phyloP scores from a whole-genome alignment of 1,284 basidiomycete genomes.

The Laetiporus sulphureus region DNA sequence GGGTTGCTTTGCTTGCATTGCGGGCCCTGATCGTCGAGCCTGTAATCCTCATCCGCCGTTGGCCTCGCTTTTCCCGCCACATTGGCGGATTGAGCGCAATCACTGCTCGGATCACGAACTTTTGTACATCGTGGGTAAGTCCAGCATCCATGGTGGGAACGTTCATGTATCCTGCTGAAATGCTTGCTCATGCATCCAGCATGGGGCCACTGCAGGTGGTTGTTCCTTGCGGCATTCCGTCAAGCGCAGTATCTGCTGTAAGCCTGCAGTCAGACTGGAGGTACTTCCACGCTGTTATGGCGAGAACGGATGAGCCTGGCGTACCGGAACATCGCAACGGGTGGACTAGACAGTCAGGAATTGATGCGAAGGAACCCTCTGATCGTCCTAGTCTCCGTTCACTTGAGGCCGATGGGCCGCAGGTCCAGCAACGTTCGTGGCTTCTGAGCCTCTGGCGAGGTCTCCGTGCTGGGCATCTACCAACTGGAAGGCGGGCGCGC shows the following conservation, averaged over 20 bases:
- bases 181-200: not conserved
- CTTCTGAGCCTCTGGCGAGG: too few relatives aligned
- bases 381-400: too few relatives aligned
- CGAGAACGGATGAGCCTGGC: too few relatives aligned
- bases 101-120: not conserved
- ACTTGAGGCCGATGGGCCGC: too few relatives aligned
- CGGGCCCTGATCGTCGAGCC: slow-evolving; percentile 1
- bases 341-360: too few relatives aligned
- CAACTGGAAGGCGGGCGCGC: too few relatives aligned
- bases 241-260: not conserved
- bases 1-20: not conserved
- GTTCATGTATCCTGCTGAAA: not conserved
- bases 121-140: not conserved
- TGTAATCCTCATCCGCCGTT: not conserved
- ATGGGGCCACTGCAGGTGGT: not conserved
- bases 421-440: too few relatives aligned
- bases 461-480: too few relatives aligned
- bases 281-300: not conserved
- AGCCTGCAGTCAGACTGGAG: not conserved
- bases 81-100: not conserved
- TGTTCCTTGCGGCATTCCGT: not conserved
- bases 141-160: not conserved
- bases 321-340: too few relatives aligned
- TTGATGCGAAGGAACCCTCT: too few relatives aligned
- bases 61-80: not conserved